Evolutionary conservation across 805 yeast species (phyloP).

Genomic region (Torulaspora maleeae): DNA sequence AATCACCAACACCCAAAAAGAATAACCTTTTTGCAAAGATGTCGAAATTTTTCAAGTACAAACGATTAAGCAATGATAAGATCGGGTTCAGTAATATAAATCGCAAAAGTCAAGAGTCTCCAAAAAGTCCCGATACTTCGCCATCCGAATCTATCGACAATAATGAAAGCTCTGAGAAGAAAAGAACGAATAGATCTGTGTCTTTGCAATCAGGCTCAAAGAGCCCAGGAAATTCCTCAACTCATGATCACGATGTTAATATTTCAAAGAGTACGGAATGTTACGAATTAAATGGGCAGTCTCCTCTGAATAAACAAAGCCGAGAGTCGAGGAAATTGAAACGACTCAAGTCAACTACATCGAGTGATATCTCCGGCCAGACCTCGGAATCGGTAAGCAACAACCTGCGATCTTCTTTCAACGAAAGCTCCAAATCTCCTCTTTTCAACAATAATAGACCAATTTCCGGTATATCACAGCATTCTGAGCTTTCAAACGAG

Average conservation of each 20-base stretch:
- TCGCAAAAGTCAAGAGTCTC: slow-evolving; percentile 6
- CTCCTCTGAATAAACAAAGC: slow-evolving; percentile 1
- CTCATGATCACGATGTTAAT: slow-evolving; percentile 7
- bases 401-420: slow-evolving; percentile 9
- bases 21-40: slow-evolving; percentile 33
- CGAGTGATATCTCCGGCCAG: slow-evolving; percentile 30
- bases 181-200: slow-evolving; percentile 14
- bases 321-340: slow-evolving; percentile 17
- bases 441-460: slow-evolving; percentile 39
- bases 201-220: slow-evolving; percentile 12
- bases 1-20: slow-evolving; percentile 17
- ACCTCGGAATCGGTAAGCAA: slow-evolving; percentile 28
- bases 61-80: slow-evolving; percentile 12
- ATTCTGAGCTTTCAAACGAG: slow-evolving; percentile 43
- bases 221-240: slow-evolving; percentile 6
- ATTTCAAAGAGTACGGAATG: neutral
- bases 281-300: neutral
- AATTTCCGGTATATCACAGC: slow-evolving; percentile 48
- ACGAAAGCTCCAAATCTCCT: slow-evolving; percentile 16
- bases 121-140: slow-evolving; percentile 7
- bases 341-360: slow-evolving; percentile 25
- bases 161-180: slow-evolving; percentile 7
- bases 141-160: slow-evolving; percentile 5
- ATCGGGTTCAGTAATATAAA: slow-evolving; percentile 1
- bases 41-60: slow-evolving; percentile 34